Evolutionary conservation across 1,284 basidiomycete species (phyloP), one percentile per base, ranked within the genome.

Genomic region (Trametes sp.): DNA sequence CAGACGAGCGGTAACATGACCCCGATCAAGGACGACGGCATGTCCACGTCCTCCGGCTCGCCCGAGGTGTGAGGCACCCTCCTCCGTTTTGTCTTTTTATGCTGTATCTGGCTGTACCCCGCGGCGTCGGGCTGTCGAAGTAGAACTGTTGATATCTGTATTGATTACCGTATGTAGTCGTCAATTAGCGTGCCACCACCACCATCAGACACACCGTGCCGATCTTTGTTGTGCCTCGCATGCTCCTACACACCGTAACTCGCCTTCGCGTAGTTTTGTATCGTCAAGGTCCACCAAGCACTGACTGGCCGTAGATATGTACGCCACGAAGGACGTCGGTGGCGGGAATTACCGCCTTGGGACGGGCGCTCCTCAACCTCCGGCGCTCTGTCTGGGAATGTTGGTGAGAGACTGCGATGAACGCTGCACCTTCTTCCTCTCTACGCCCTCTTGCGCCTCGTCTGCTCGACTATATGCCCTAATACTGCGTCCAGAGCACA

Each of bases 361-460:
- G 16, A 41, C 51, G 58, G 58, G 58, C 58, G 58, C 42, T 46
- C 54, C 29, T 23, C n/a, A n/a, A n/a, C n/a, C n/a, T n/a, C 46
- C 21, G 44, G 58, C 58, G 58, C 58, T 54, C 44, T 41, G 35
- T 46, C 58, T 49, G 58, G 58, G 52, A 60, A 60, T 60, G 57
- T 59, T 59, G 41, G 57, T 48, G 57, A 60, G 52, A 41, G 36
- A 60, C 51, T 42, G 45, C 52, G 45, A 60, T 54, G 58, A 19
- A 23, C 45, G 35, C 58, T 13, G 36, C 45, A 33, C 19, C 36
- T 35, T 36, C 44, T 26, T 42, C 51, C 56, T 33, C 56, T 31
- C 45, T 33, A 48, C 23, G 38, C 19, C 38, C 38, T 41, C 29
- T 23, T 50, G 8, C 38, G 3, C 11, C 45, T 6, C 31, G 31